Base-by-base conservation (phyloP, 106 monocot genomes). In the Allium sativum region DNA sequence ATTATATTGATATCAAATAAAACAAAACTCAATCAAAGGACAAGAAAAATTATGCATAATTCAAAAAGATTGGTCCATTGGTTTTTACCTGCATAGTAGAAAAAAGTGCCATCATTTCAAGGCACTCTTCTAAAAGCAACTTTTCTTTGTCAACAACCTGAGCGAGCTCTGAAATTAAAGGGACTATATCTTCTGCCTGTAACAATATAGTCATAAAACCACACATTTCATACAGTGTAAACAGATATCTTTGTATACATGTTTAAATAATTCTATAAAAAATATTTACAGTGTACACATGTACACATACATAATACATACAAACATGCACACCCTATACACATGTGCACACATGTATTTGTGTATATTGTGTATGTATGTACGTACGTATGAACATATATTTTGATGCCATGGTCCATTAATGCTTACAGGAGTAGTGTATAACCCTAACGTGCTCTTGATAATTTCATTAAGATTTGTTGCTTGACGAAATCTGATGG, bases 101-200 rank as follows among this genome's bases (percentile, higher is more conserved):
- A 21, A 48, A 12, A 3, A 40, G 17, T 14, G 59, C 44, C 42
- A 78, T 59, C 47, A 78, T 20, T 12, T 74, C 78, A 22, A 68
- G 20, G 40, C 74, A 70, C 31, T 78, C 78, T 42, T 82, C 68
- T 19, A 74, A 21, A 5, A 78, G 55, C 8, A 22, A 31, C 43
- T 22, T 71, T 62, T 82, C 82, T 42, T 21, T 55, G 6, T 61
- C 71, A 11, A 61, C 64, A 57, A 82, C 74, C 11, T 50, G 48
- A 1, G 64, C 59, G 0, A 82, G 82, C 48, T 74, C 71, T 13
- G 45, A 48, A 7, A 78, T 47, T 16, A 74, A 8, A 1, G 58
- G 54, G 42, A 57, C 67, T 20, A 59, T 74, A 7, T 65, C 54
- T 52, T 74, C 67, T 18, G 59, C 64, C 74, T 73, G 64, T 44